Conservation (phyloP, 2,329 filamentous ascomycete species). For the Aspergillus spinulosporus region DNA sequence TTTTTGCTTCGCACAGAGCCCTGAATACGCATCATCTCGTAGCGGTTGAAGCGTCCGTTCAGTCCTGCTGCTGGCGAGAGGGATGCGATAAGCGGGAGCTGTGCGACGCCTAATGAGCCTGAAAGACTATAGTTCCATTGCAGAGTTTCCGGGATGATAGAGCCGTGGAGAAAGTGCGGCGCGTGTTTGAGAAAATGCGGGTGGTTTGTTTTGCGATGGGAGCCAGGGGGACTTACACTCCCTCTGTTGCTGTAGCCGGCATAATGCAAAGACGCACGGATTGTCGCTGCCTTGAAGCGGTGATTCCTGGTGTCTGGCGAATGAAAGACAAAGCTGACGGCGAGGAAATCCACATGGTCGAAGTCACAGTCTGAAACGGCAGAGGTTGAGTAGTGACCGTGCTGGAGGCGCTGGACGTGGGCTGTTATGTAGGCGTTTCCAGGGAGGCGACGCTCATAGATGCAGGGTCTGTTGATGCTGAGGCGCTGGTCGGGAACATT, state of each 20-base stretch:
- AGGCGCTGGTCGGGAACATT: constrained; percentile 42
- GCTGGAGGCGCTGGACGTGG: constrained; percentile 52
- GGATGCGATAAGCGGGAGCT: constrained; percentile 45
- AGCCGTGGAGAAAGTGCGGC: constrained; percentile 51
- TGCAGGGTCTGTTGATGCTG: constrained; percentile 43
- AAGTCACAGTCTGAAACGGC: constrained; percentile 45
- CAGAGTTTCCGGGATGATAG: constrained; percentile 50
- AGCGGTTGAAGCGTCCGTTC: constrained; percentile 46
- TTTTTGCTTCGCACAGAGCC: constrained; percentile 47
- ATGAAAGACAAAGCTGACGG: constrained; percentile 53
- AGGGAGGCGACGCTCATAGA: constrained; percentile 52
- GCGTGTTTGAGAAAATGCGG: constrained; percentile 53
- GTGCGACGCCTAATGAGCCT: constrained; percentile 49
- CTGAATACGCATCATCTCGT: constrained; percentile 54
- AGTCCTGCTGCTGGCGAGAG: constrained; percentile 45
- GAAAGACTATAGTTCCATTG: constrained; percentile 52
- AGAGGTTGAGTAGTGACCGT: constrained; percentile 48
- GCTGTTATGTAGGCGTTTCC: constrained; percentile 52
- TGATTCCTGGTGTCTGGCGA: constrained; percentile 44
- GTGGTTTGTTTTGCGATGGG: constrained; percentile 19
- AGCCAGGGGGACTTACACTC: neutral
- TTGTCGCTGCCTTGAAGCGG: constrained; percentile 51
- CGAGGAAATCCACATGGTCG: constrained; percentile 51
- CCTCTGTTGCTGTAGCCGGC: neutral
- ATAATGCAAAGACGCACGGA: constrained; percentile 38